These are phyloP conservation scores for Millerago galiae DNA, from an alignment of 805 yeast genomes.

Conservation along the genomic window DNA sequence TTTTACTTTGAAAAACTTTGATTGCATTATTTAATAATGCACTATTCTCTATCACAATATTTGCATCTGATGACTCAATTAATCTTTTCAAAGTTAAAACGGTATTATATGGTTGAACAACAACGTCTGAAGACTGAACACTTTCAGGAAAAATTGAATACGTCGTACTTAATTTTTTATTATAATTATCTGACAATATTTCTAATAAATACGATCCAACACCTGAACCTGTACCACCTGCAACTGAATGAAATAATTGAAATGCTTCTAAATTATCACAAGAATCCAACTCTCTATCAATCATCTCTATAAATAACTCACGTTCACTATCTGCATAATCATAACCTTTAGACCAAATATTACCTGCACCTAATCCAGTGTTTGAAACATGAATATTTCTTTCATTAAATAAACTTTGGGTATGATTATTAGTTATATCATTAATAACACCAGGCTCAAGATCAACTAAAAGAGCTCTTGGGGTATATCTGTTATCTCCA, in stretches of 20 bases:
- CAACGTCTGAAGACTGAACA: conserved; percentile 87
- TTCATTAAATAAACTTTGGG: conserved; percentile 69
- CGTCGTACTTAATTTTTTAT: conserved; percentile 78
- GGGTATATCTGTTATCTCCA: conserved; percentile 75
- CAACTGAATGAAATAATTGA: conserved; percentile 88
- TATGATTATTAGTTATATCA: conserved; percentile 42
- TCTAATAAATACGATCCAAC: conserved; percentile 82
- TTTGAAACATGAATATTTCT: conserved; percentile 72
- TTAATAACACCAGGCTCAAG: conserved; percentile 85
- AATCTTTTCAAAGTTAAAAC: conserved; percentile 75
- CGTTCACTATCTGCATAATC: conserved; percentile 59
- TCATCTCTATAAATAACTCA: conserved; percentile 73
- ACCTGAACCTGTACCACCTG: conserved; percentile 99
- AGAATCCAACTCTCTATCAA: conserved; percentile 85
- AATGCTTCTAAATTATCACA: conserved; percentile 88
- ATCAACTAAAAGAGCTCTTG: conserved; percentile 80
- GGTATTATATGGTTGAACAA: conserved; percentile 94
- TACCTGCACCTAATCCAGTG: conserved; percentile 93
- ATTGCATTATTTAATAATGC: conserved; percentile 72
- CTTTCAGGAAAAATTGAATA: conserved; percentile 80
- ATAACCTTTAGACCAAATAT: conserved; percentile 93
- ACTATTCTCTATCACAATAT: conserved; percentile 86
- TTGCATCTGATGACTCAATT: conserved; percentile 79
- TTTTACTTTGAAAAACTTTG: conserved; percentile 45
- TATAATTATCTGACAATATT: conserved; percentile 69